A percentile compares a stretch with the other conserved stretches of the same genome.
phyloP scores from a whole-genome alignment of 768 basidiomycete genomes.

The Boletus reticuloceps region DNA sequence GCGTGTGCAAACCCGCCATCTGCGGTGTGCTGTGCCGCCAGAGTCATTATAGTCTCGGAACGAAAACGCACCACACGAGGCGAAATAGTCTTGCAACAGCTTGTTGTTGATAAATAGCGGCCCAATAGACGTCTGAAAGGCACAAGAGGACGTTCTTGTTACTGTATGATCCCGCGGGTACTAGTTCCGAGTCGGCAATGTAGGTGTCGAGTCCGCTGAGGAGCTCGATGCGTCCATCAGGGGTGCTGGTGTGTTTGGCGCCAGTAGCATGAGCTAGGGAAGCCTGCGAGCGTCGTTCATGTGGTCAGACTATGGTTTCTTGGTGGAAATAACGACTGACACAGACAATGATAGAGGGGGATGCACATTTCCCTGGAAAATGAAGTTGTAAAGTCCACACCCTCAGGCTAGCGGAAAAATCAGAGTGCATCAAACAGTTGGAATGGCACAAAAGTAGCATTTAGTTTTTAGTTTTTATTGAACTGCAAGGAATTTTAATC shows the following conservation, averaged over 20 bases:
- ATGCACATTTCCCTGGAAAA: too few species aligned
- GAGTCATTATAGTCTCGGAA: too few species aligned
- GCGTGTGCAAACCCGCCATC: too few species aligned
- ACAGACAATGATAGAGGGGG: too few species aligned
- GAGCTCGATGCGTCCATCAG: conserved; percentile 40
- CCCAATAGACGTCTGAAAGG: conserved; percentile 52
- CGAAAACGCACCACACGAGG: too few species aligned
- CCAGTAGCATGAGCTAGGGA: conserved; percentile 47
- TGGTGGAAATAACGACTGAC: neutral
- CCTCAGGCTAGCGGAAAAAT: too few species aligned
- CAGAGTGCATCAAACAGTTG: too few species aligned
- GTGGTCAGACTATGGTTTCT: neutral
- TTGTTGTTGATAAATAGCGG: conserved; percentile 54
- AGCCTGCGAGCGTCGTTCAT: conserved; percentile 37
- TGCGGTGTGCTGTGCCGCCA: too few species aligned
- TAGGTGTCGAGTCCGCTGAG: conserved; percentile 54
- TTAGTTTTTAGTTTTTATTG: too few species aligned
- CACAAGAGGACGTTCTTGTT: conserved; percentile 48
- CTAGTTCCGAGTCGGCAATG: conserved; percentile 41
- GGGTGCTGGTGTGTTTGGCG: conserved; percentile 48
- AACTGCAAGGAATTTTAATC: too few species aligned
- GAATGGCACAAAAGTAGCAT: too few species aligned
- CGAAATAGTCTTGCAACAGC: conserved; percentile 57
- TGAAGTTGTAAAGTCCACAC: too few species aligned
- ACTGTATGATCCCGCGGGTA: conserved; percentile 24